Percentiles rank a stretch among this genome's conserved stretches.
These are phyloP conservation scores for Saturnispora zaruensis DNA, from an alignment of 805 yeast species.

Conservation along the genomic window DNA sequence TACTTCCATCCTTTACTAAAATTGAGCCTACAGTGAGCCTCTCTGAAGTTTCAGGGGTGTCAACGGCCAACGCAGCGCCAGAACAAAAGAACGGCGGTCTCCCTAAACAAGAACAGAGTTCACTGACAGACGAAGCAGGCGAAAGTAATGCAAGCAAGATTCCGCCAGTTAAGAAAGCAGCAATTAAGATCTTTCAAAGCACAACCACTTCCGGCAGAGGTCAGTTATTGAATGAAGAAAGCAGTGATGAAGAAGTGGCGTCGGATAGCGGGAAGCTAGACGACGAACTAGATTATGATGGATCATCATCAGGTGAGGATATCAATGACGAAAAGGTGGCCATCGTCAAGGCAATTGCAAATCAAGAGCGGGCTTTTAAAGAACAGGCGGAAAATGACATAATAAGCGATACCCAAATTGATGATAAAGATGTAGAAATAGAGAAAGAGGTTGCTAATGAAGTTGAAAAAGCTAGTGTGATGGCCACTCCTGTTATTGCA, in stretches of 20 bases:
- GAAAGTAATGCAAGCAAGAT: neutral
- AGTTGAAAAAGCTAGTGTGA: slow-evolving; percentile 7
- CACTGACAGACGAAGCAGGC: neutral
- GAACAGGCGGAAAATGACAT: neutral
- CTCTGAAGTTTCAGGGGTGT: slow-evolving; percentile 8
- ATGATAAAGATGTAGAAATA: neutral
- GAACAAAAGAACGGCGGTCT: neutral
- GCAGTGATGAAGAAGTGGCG: slow-evolving; percentile 8
- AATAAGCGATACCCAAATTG: neutral
- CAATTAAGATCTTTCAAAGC: neutral
- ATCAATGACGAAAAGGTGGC: slow-evolving; percentile 4
- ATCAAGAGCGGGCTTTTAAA: neutral
- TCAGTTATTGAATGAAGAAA: slow-evolving; percentile 6
- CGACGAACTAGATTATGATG: slow-evolving; percentile 1
- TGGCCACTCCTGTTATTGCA: neutral
- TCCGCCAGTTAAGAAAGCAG: neutral
- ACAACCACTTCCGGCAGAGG: slow-evolving; percentile 2
- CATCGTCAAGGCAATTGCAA: neutral
- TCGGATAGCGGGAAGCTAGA: slow-evolving; percentile 17
- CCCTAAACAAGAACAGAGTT: neutral
- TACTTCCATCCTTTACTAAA: slow-evolving; percentile 13
- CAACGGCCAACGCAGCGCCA: neutral
- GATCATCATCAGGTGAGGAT: slow-evolving; percentile 3
- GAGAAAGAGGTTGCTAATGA: slow-evolving; percentile 11
- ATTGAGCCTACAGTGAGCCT: slow-evolving; percentile 14